Base-by-base conservation (phyloP, 192 early-diverging fungal genomes). In the Borealophlyctis nickersoniae region DNA sequence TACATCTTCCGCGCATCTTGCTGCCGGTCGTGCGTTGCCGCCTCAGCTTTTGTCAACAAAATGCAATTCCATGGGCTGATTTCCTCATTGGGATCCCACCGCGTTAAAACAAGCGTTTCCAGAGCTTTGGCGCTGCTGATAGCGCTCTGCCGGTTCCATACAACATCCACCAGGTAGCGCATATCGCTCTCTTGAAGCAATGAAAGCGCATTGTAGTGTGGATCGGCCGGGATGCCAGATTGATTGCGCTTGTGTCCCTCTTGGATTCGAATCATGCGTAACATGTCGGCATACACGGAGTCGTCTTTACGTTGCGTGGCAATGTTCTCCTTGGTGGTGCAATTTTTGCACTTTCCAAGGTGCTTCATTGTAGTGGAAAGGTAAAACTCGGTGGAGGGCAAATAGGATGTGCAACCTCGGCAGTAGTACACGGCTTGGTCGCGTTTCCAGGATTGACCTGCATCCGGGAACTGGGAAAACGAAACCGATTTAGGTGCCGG, bases 341-440 rank as follows among this genome's bases (percentile, higher is more conserved):
- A 85, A 4, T 57, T 57, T 65, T 79, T 78, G 67, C 83, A 85
- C 52, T 73, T 77, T 23, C 83, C 83, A 13, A 85, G 66, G 36
- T 85, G 72, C 16, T 58, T 73, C 29, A 84, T 23, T 13, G 78
- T 85, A 4, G 83, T 85, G 2, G 81, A 81, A n/a, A 85, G 72
- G 66, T 85, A 84, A 36, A 85, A 85, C 35, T 73, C 67, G 4
- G 83, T 85, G 11, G 79, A 82, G n/a, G 83, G 71, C 51, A 81
- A 65, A 61, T 85, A 85, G 36, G 69, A 66, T 16, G 76, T 82
- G 66, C 83, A 85, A 19, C 77, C 67, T n/a, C 77, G 60, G 57
- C 83, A 85, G 56, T 85, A 82, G 67, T 85, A 85, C 26, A 85
- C 83, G 9, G 81, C 67, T 31, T 74, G 72, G 26, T 81, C 75